Base-by-base conservation (phyloP, 2,329 filamentous ascomycete species). In the Pestalotiopsis sp. region DNA sequence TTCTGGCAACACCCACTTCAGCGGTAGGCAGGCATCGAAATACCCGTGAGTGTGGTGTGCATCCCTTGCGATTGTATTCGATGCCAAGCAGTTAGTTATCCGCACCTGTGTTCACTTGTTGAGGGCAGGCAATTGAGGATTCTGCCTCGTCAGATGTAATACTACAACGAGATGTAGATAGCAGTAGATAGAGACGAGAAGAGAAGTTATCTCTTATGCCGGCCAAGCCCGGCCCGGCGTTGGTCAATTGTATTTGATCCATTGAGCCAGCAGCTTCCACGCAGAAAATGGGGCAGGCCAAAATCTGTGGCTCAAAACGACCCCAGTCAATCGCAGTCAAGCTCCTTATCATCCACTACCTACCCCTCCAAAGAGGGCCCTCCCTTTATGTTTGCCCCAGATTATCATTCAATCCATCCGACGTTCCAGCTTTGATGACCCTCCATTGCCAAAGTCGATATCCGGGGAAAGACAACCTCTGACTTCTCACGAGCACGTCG, bases 261-360 rank as follows among this genome's bases (percentile, higher is more conserved):
- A 52, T 52, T 52, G 45, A 52, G 23, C 45, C 5, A n/a, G 13
- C 41, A 49, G 41, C n/a, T 49, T n/a, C 41, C 41, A 49, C 41
- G 7, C 41, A n/a, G 41, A 49, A 36, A n/a, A 49, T 49, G 45
- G 45, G 45, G 45, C 17, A 52, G 11, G 45, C 45, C 45, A 7
- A 20, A 52, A 52, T 52, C 45, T 52, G 7, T 52, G 45, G 45
- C 45, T 52, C 45, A 23, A 20, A n/a, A 52, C 45, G n/a, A 52
- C 45, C 45, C 45, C 45, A 23, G 45, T 39, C 61, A 64, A 38
- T 45, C 13, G 36, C 20, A 20, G 4, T 31, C 61, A 14, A 64
- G 61, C 61, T 64, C 61, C 61, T 64, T 64, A 64, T 64, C 61
- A 23, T 20, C 38, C 14, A 45, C 61, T 64, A 64, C 61, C 61